These are phyloP conservation scores for Drosera spatulata DNA, from an alignment of 179 eudicot species.

Conservation along the genomic window DNA sequence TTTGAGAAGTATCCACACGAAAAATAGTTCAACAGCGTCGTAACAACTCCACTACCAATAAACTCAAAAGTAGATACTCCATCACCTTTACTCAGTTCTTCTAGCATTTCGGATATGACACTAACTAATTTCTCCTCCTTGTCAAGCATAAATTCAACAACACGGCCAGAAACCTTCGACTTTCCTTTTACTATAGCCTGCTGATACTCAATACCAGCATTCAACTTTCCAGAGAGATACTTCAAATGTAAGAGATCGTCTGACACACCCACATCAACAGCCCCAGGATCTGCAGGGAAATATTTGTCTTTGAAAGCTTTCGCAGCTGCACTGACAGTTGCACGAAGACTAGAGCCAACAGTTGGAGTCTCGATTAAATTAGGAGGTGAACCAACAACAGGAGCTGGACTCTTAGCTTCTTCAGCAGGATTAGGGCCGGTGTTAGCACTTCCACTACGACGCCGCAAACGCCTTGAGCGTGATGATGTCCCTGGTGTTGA, in stretches of 20 bases:
- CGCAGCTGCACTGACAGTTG: conserved; percentile 63
- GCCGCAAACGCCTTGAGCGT: conserved; percentile 73
- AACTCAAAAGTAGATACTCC: conserved; percentile 99
- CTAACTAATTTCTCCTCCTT: conserved; percentile 71
- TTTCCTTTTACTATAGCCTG: conserved; percentile 73
- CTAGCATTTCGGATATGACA: conserved; percentile 67
- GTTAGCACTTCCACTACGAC: conserved; percentile 60
- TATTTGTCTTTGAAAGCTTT: conserved; percentile 81
- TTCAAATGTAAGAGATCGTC: conserved; percentile 83
- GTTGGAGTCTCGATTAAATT: conserved; percentile 43
- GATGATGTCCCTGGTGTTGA: conserved; percentile 55
- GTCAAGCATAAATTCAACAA: conserved; percentile 42
- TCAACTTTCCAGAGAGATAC: conserved; percentile 74
- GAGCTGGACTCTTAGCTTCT: conserved; percentile 44
- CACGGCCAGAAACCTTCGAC: conserved; percentile 42
- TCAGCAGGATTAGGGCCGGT: conserved; percentile 50
- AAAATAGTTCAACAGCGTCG: conserved; percentile 68
- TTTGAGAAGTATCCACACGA: conserved; percentile 82
- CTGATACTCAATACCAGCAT: conserved; percentile 57
- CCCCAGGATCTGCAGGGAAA: conserved; percentile 67
- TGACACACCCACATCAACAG: conserved; percentile 57
- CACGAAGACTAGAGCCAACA: conserved; percentile 54
- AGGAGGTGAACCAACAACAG: conserved; percentile 65
- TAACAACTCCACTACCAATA: conserved; percentile 95
- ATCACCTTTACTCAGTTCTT: conserved; percentile 83